These are phyloP conservation scores for Podaxis rugospora DNA, from an alignment of 768 basidiomycete species.

Conservation along the genomic window DNA sequence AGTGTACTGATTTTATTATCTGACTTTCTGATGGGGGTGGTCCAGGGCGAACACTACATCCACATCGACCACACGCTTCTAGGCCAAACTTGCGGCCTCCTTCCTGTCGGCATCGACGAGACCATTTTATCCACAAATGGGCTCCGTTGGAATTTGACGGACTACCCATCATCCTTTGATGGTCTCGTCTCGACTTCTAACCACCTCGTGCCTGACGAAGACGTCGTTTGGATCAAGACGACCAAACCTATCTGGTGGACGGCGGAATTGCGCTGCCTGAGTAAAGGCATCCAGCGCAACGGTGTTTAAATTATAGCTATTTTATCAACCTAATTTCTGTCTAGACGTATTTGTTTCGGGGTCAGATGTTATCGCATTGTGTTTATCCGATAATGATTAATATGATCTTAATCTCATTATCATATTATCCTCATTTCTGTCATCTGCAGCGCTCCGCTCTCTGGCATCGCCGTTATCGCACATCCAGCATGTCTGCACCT, in stretches of 20 bases:
- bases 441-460: background rate
- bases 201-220: constrained; percentile 68
- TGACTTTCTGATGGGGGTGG: background rate
- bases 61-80: constrained; percentile 66
- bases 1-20: background rate
- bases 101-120: constrained; percentile 81
- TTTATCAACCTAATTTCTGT: too few species aligned
- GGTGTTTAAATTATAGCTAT: background rate
- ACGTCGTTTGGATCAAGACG: constrained; percentile 69
- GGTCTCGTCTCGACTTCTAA: constrained; percentile 92
- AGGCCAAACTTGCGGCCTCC: constrained; percentile 90
- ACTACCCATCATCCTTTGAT: constrained; percentile 71
- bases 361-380: background rate
- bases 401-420: background rate
- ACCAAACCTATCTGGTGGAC: constrained; percentile 90
- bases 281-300: background rate
- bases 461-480: background rate
- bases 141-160: constrained; percentile 80
- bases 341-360: too few species aligned
- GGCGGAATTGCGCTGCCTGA: constrained; percentile 50
- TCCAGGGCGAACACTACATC: constrained; percentile 81
- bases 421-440: background rate
- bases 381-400: background rate
- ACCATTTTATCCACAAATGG: constrained; percentile 81
- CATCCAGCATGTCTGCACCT: constrained; percentile 19